Evolutionary conservation across 495 filamentous ascomycete species (phyloP), one percentile per base, ranked within the genome.

Genomic region (Hypomontagnella submonticulosa): DNA sequence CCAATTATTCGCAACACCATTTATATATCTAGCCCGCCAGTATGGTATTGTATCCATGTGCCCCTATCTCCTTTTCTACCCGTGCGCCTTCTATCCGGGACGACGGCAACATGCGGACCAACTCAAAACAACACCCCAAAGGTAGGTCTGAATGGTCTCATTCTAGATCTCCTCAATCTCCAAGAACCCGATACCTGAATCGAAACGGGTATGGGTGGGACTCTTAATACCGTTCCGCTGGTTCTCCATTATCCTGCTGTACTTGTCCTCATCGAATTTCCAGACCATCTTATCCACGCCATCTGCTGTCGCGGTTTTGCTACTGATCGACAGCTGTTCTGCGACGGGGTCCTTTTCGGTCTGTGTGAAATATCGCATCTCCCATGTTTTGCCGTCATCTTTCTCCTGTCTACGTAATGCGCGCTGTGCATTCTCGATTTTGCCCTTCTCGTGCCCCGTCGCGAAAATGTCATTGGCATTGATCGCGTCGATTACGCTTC

Each of bases 351-450:
- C 57, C 33, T 58, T 40, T n/a, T 58, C 18, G 16, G 41, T 47
- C 9, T 57, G 51, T 12, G 72, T 85, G 77, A 96, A 96, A 75
- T 90, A 94, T 40, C 88, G 79, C 50, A 91, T 79, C 60, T 87
- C 80, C 89, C 91, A 96, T 61, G 90, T 87, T 38, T 83, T 76
- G 41, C 86, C 84, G 63, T 90, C 85, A 6, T 83, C 82, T 72
- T 87, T 86, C 74, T 96, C 92, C 55, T 80, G 77, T 73, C 83
- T 88, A 63, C 92, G 83, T 74, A 92, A 67, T 63, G 89, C 89
- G 12, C 92, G 83, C 75, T 96, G 92, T 49, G 83, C 82, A 51
- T 90, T 91, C 71, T 96, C 92, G 56, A 96, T 93, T 64, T 88
- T 86, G 16, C 84, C 83, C 76, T 96, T 96, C 76, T 90, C 85